Base-by-base conservation (phyloP, 108 stramenopile genomes). In the Cyclostephanos tholiformis region DNA sequence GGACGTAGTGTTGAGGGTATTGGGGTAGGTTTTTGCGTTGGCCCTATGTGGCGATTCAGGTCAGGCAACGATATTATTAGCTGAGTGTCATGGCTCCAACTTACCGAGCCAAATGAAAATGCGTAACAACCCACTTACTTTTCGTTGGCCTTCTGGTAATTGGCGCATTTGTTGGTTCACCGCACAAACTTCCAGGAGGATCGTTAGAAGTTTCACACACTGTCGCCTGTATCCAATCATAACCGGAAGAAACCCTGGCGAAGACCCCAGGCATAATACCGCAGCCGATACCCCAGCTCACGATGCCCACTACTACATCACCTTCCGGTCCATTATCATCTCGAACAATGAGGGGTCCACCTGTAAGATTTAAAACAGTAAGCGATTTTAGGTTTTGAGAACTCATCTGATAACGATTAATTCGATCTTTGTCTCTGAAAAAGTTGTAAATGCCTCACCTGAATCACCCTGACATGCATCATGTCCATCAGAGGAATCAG, bases 211-310 rank as follows among this genome's bases (percentile, higher is more conserved):
- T 20, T 60, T 26, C 59, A 69, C 86, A 86, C 17, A 86, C 74
- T 6, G 58, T 58, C 17, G 27, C 36, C 55, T 49, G 43, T 12
- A 86, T 82, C 77, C 79, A 86, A 57, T 82, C 80, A 32, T 71
- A 79, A 20, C 48, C 36, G 0, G 44, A 14, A 20, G 68, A 55
- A 12, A 84, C 61, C 16, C 86, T 53, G 5, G 80, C 53, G 49
- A 66, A 80, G 1, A 86, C 86, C n/a, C 86, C 86, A 14, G 86
- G 86, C 38, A 75, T 81, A 63, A 73, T 59, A 10, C 72, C 86
- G 48, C 86, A 87, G 16, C 77, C 72, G 22, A 77, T 72, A 0
- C 86, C 86, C 84, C 86, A 87, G 36, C 77, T 79, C 12, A 83
- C 78, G 17, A 85, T 70, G 4, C 84, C 86, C 6, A 87, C 86